phyloP scores from a whole-genome alignment of 441 rosid genomes.

The Adansonia madagascariensis region DNA sequence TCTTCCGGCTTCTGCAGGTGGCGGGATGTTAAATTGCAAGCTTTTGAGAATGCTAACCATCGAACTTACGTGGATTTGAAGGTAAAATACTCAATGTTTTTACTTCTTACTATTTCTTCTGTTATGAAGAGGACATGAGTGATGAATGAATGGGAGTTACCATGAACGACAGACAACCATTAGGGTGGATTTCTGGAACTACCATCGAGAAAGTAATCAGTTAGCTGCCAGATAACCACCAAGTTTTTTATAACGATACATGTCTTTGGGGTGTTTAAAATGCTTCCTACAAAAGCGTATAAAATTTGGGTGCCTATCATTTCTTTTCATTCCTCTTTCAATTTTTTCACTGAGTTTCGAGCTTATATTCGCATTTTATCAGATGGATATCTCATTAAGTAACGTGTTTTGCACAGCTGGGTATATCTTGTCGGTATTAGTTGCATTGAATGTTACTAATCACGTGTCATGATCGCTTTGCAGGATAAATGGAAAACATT shows the following conservation, averaged over 20 bases:
- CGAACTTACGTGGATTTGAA: constrained; percentile 78
- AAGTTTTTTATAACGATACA: background rate
- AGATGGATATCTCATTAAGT: background rate
- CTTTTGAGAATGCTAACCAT: constrained; percentile 70
- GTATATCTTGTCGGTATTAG: background rate
- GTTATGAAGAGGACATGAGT: background rate
- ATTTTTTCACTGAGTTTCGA: background rate
- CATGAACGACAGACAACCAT: background rate
- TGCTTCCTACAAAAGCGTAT: constrained; percentile 14
- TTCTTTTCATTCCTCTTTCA: background rate
- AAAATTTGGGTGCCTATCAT: constrained; percentile 24
- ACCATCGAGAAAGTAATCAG: background rate
- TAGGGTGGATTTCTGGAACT: background rate
- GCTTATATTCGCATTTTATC: too few relatives aligned
- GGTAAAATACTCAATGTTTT: constrained; percentile 39
- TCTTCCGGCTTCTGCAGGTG: constrained; percentile 50
- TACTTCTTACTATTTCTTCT: background rate
- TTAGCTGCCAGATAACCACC: background rate
- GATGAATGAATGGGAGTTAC: too few relatives aligned
- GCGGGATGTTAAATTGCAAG: constrained; percentile 69
- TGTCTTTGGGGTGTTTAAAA: constrained; percentile 20
- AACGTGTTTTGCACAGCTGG: background rate
- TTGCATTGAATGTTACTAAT: background rate
- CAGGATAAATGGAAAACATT: constrained; percentile 83
- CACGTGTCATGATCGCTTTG: background rate